Evolutionary conservation across 371 early-diverging fungal species (phyloP), one percentile per base, ranked within the genome.

Genomic region (Quaeritorhiza haematococci): DNA sequence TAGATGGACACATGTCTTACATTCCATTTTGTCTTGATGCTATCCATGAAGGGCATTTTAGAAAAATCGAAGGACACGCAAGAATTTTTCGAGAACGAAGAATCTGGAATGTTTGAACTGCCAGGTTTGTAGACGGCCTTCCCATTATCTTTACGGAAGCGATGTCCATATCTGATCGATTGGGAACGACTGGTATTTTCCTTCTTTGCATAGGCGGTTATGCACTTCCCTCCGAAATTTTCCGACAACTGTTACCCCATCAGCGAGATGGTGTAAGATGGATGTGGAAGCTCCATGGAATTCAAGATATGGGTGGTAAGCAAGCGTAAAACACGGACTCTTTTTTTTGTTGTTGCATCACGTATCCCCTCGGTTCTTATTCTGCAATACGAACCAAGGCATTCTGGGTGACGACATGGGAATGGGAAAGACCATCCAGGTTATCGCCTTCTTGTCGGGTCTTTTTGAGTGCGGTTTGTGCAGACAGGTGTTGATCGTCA

Each of bases 381-480:
- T 27, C 43, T n/a, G 6, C 17, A 27, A n/a, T 5, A 44, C 10
- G 43, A 15, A n/a, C 63, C 90, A 90, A 68, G 96, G 98, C 27
- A 96, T 98, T 49, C 64, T 98, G 63, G 97, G 97, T 0, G 97
- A 97, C 69, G 97, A 98, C 77, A 98, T 95, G 96, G 97, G 64
- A 28, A 60, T 82, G 50, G 83, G 83, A 42, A 80, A 80, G 58
- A 80, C 80, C 17, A 89, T 96, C 52, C 97, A 96, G 71, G 93
- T 95, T 3, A 92, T 98, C 51, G 88, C 94, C 46, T 76, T 95
- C 50, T 79, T 97, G n/a, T n/a, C 19, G 29, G 59, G 59, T 17
- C 33, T 58, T 6, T 58, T 58, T 21, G 32, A 32, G 15, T 58
- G 45, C 5, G 59, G 59, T 30, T 30, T 30, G 19, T 27, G 33